phyloP scores from a whole-genome alignment of 108 stramenopile species.

The Chaetoceros tenuissimus region DNA sequence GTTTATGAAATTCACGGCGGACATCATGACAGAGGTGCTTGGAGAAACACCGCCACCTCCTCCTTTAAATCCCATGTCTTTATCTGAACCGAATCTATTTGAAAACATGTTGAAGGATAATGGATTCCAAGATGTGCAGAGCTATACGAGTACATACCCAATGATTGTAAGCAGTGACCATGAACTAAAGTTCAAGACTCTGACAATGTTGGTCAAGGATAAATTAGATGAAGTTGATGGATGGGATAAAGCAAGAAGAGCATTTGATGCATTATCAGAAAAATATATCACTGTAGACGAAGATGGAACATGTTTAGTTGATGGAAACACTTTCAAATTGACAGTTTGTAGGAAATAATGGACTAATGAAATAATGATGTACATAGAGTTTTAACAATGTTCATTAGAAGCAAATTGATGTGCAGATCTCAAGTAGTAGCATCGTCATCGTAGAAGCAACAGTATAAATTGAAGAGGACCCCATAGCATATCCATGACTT shows the following conservation, averaged over 20 bases:
- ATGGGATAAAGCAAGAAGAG: conserved; percentile 9
- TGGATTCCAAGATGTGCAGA: conserved; percentile 9
- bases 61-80: conserved; percentile 19
- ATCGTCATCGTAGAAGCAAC: background rate
- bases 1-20: conserved; percentile 7
- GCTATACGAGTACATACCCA: conserved; percentile 12
- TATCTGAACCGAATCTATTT: conserved; percentile 15
- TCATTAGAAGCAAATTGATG: no score
- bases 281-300: conserved; percentile 9
- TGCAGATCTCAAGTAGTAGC: no score
- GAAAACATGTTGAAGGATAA: conserved; percentile 9
- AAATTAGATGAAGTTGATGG: conserved; percentile 11
- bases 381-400: no score
- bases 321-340: conserved; percentile 11
- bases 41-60: conserved; percentile 15
- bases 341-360: conserved; percentile 2
- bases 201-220: conserved; percentile 9
- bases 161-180: conserved; percentile 1
- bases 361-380: background rate
- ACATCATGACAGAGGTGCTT: conserved; percentile 13
- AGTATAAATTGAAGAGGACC: background rate
- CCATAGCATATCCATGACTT: background rate
- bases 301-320: conserved; percentile 1
- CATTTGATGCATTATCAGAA: conserved; percentile 2
- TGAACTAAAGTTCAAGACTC: conserved; percentile 10